Base-by-base conservation (phyloP, 345 rosid species). In the Carallia pectinifolia region DNA sequence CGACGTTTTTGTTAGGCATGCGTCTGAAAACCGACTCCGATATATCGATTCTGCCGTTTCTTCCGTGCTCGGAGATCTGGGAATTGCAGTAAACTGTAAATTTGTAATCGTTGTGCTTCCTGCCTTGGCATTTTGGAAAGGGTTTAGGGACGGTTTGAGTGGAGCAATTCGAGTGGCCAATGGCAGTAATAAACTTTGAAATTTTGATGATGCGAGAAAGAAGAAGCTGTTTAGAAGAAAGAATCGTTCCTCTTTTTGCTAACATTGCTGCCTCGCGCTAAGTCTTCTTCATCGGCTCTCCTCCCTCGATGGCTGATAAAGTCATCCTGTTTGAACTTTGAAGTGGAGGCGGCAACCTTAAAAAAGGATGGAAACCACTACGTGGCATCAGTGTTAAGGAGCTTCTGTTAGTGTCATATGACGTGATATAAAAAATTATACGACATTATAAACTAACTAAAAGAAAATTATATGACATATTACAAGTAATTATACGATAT, bases 31-130 rank as follows among this genome's bases (percentile, higher is more conserved):
- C 76, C 9, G 86, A 74, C 65, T 89, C 97, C 0, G 96, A 86
- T 70, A 77, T 82, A 74, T 76, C 65, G 44, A 88, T 66, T 40
- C 82, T 76, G 4, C 93, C 90, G 10, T 80, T 81, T 69, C 82
- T 82, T 2, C 93, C 91, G 68, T 85, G 80, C 72, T 80, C 74
- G 5, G 88, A 82, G 70, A 91, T 91, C 82, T 71, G 86, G 80
- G 85, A 76, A 72, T 91, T 91, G 79, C 89, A 89, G 69, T 75
- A 70, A 64, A 83, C 81, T 31, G 85, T 30, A 52, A 79, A 64
- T 12, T 78, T 81, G 77, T 64, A 64, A 31, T 64, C 56, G 30
- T 66, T 55, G 27, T 18, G 12, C 17, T 5, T 2, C 34, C 34
- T 23, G 34, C 34, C 34, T 33, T 23, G 38, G 54, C 27, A 27